Percentiles rank a stretch among this genome's conserved stretches.
These are phyloP conservation scores for Neostapfia colusana DNA, from an alignment of 176 grass and related monocot genomes.

Conservation along the genomic window DNA sequence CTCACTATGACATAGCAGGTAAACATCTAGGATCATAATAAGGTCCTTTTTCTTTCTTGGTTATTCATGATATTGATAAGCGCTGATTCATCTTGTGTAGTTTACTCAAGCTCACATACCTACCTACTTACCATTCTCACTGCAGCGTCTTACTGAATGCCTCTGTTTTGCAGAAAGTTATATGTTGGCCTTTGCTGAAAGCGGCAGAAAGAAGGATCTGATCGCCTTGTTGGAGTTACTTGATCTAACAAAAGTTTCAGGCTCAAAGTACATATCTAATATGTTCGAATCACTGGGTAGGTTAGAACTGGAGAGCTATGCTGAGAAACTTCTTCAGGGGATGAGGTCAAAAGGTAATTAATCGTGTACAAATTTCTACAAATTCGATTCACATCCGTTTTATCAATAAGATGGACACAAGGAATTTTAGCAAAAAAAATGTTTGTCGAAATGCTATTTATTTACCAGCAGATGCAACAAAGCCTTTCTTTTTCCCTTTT, in stretches of 20 bases:
- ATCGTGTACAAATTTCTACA: neutral
- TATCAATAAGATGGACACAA: slow-evolving; percentile 21
- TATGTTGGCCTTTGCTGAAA: slow-evolving; percentile 91
- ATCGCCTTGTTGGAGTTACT: slow-evolving; percentile 59
- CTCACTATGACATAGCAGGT: slow-evolving; percentile 62
- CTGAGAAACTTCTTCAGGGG: slow-evolving; percentile 66
- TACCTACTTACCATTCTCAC: slow-evolving; percentile 15
- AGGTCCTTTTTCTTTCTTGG: slow-evolving; percentile 5
- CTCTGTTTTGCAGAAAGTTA: slow-evolving; percentile 69
- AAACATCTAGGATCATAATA: slow-evolving; percentile 26
- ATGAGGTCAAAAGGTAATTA: slow-evolving; percentile 63
- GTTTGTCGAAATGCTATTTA: slow-evolving; percentile 20
- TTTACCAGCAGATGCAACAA: slow-evolving; percentile 8
- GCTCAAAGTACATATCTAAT: slow-evolving; percentile 54
- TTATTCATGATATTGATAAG: slow-evolving; percentile 8
- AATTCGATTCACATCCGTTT: slow-evolving; percentile 30
- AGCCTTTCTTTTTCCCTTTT: neutral
- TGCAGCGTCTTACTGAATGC: slow-evolving; percentile 8
- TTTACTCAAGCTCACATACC: slow-evolving; percentile 14
- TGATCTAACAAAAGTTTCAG: slow-evolving; percentile 61
- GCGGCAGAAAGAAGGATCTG: slow-evolving; percentile 62
- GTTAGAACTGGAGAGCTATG: slow-evolving; percentile 51
- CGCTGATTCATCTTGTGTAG: slow-evolving; percentile 22
- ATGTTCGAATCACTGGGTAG: slow-evolving; percentile 77
- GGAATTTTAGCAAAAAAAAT: slow-evolving; percentile 6